phyloP scores from a whole-genome alignment of 192 early-diverging fungal species.

The Gryganskiella cystojenkinii region DNA sequence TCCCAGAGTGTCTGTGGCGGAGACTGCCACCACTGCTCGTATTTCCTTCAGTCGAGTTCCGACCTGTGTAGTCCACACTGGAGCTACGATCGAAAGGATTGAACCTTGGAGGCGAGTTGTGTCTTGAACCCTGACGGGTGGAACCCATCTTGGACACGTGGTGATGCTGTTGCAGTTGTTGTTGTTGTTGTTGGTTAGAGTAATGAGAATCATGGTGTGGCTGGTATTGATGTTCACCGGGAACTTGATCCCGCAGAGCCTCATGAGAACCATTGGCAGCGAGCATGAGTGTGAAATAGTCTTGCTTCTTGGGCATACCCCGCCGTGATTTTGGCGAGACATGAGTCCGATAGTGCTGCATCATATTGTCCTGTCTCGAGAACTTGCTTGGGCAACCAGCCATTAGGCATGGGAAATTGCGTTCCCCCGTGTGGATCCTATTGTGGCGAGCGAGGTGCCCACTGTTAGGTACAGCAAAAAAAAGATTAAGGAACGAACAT shows the following conservation, averaged over 20 bases:
- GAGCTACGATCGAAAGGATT: constrained; percentile 36
- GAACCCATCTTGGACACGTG: constrained; percentile 29
- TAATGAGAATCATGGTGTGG: too few species aligned
- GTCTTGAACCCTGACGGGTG: constrained; percentile 35
- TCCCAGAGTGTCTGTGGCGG: constrained; percentile 36
- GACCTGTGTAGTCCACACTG: constrained; percentile 22
- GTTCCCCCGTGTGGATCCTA: constrained; percentile 87
- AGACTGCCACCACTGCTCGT: constrained; percentile 8
- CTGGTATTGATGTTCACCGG: too few species aligned
- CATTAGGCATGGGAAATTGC: constrained; percentile 76
- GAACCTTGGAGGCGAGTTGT: constrained; percentile 44
- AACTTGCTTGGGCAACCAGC: constrained; percentile 79
- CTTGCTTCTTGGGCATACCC: constrained; percentile 36
- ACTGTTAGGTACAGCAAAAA: constrained; percentile 39
- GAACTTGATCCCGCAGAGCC: constrained; percentile 23
- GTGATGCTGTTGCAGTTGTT: constrained; percentile 22
- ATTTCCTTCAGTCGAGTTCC: constrained; percentile 14
- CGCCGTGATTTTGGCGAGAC: constrained; percentile 75
- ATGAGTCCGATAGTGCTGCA: constrained; percentile 88
- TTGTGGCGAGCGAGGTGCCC: constrained; percentile 86
- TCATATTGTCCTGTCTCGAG: constrained; percentile 88
- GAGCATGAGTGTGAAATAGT: constrained; percentile 13
- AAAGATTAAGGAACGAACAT: background rate
- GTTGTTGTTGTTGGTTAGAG: too few species aligned
- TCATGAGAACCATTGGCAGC: constrained; percentile 38